Conservation (phyloP, 2,329 filamentous ascomycete genomes). For the Stylonectria norvegica region DNA sequence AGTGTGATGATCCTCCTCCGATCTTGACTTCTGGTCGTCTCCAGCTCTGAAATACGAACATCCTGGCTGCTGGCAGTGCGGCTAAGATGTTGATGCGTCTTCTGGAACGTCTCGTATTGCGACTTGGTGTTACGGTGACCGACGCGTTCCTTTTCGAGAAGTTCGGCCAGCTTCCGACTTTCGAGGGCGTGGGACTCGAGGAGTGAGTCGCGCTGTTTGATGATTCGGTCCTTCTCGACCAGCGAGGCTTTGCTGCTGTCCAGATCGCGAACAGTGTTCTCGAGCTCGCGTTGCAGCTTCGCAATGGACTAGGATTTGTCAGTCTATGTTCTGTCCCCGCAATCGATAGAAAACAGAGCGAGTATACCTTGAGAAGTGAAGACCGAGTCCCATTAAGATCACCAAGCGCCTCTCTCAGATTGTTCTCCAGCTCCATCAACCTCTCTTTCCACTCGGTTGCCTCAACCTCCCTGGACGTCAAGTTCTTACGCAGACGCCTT, state of each 20-base stretch:
- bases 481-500: conserved; percentile 73
- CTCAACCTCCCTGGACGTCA: conserved; percentile 82
- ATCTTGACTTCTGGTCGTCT: conserved; percentile 73
- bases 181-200: conserved; percentile 88
- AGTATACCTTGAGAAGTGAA: conserved; percentile 71
- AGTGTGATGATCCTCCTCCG: conserved; percentile 71
- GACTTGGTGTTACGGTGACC: conserved; percentile 82
- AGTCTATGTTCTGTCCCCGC: conserved; percentile 6
- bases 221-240: conserved; percentile 84
- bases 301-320: conserved; percentile 63
- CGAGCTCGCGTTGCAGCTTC: conserved; percentile 83
- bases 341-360: not conserved
- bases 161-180: conserved; percentile 75
- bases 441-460: conserved; percentile 88
- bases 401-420: conserved; percentile 79
- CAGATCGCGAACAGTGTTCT: conserved; percentile 77
- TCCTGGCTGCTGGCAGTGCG: conserved; percentile 83
- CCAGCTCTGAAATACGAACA: conserved; percentile 78
- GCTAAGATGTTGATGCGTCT: conserved; percentile 82
- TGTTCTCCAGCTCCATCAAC: conserved; percentile 84
- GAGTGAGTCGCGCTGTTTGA: conserved; percentile 83
- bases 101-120: conserved; percentile 83
- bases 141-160: conserved; percentile 87
- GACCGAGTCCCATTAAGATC: conserved; percentile 84
- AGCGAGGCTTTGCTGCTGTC: conserved; percentile 73